Conservation (phyloP, 164 flowering plant species). For the Vitis rupestris region DNA sequence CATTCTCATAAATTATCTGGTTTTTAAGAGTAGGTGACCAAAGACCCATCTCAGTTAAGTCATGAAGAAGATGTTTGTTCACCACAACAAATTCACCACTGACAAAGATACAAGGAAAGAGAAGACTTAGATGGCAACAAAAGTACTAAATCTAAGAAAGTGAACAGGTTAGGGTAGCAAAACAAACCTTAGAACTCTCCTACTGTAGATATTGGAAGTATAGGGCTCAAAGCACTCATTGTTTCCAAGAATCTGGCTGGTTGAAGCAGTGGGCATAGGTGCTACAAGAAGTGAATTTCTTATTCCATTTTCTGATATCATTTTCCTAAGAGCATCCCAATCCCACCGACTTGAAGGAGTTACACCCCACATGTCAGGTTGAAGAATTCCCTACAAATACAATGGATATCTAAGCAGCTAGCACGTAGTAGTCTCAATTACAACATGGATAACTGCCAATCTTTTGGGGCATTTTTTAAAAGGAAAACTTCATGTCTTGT, state of each 20-base stretch:
- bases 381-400: slow-evolving; percentile 75
- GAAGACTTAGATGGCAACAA: background rate
- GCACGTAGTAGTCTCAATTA: background rate
- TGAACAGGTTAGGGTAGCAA: background rate
- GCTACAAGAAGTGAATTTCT: slow-evolving; percentile 93
- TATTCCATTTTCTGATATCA: slow-evolving; percentile 67
- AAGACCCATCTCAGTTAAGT: slow-evolving; percentile 93
- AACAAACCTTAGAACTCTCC: slow-evolving; percentile 84
- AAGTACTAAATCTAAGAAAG: background rate
- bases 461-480: too few relatives aligned
- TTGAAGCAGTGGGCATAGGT: slow-evolving; percentile 99
- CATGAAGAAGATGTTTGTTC: slow-evolving; percentile 97
- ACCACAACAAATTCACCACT: slow-evolving; percentile 99
- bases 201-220: slow-evolving; percentile 93
- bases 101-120: slow-evolving; percentile 14
- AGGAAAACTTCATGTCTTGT: too few relatives aligned
- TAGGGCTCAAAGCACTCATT: slow-evolving; percentile 99
- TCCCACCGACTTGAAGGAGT: slow-evolving; percentile 85
- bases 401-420: slow-evolving; percentile 10
- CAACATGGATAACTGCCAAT: background rate
- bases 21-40: slow-evolving; percentile 93
- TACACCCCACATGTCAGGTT: slow-evolving; percentile 93
- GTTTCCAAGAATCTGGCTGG: slow-evolving; percentile 98
- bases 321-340: slow-evolving; percentile 71
- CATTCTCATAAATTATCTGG: slow-evolving; percentile 75